These are phyloP conservation scores for Leccinum angustisporum DNA, from an alignment of 1,284 basidiomycete genomes.

Conservation along the genomic window DNA sequence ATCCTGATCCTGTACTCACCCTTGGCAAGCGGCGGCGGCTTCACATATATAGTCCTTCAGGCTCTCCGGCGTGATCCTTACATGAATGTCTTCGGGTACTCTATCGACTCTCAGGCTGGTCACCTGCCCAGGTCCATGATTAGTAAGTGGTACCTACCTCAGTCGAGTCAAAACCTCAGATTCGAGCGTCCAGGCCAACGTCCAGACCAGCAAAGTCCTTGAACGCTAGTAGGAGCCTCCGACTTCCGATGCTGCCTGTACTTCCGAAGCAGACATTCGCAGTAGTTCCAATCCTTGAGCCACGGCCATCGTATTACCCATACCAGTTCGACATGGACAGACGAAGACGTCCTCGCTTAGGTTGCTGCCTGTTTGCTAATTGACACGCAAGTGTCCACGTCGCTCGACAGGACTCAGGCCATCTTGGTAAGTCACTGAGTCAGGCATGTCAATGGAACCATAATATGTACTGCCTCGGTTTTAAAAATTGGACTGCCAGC, in stretches of 20 bases:
- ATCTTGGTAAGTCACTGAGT: background rate
- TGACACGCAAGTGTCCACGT: background rate
- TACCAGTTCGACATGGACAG: background rate
- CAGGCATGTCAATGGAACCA: background rate
- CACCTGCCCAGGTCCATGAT: background rate
- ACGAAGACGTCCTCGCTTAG: background rate
- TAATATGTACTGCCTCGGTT: background rate
- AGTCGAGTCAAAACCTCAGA: background rate
- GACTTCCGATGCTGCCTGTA: background rate
- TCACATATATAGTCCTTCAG: slow-evolving; percentile 94
- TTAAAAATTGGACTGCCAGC: background rate
- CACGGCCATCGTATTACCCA: background rate
- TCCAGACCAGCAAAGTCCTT: background rate
- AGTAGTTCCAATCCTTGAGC: background rate
- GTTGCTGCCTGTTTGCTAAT: background rate
- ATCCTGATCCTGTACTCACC: slow-evolving; percentile 92
- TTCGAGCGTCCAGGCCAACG: background rate
- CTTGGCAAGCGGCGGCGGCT: slow-evolving; percentile 76
- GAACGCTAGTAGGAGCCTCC: too few species aligned
- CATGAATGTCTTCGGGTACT: slow-evolving; percentile 80
- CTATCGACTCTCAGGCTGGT: too few species aligned
- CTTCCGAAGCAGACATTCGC: background rate
- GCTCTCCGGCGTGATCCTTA: slow-evolving; percentile 84
- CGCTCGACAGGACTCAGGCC: background rate
- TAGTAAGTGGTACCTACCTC: background rate